Percentiles rank a stretch among this genome's conserved stretches.
These are phyloP conservation scores for Solanum microdontum DNA, from an alignment of 257 asterid genomes.

Conservation along the genomic window DNA sequence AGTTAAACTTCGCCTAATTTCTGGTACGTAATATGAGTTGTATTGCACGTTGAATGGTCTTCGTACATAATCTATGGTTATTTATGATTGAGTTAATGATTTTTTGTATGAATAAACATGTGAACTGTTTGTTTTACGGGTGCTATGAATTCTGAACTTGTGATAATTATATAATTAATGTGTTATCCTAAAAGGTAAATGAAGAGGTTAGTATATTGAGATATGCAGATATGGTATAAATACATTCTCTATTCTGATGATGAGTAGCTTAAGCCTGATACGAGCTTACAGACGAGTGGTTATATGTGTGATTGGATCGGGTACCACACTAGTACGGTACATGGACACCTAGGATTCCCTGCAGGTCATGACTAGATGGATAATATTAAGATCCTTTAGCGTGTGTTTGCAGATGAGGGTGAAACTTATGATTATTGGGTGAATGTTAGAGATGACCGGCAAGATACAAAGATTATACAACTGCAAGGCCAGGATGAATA, in stretches of 20 bases:
- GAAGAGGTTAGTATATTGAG: neutral
- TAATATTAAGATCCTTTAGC: no score
- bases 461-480: no score
- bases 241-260: neutral
- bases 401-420: no score
- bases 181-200: neutral
- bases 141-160: neutral
- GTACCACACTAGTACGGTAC: neutral
- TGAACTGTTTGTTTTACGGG: neutral
- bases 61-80: neutral
- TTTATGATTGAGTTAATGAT: neutral
- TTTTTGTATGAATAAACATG: neutral
- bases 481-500: no score
- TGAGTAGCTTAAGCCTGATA: neutral
- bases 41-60: neutral
- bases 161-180: neutral
- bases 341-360: neutral
- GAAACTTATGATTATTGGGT: no score
- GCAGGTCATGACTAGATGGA: no score
- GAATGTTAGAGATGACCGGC: no score
- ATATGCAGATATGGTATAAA: neutral
- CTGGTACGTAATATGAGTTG: neutral
- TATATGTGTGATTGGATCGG: neutral
- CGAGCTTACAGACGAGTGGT: neutral
- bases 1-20: neutral